phyloP scores from a whole-genome alignment of 768 basidiomycete genomes.

The Suillus placidus region DNA sequence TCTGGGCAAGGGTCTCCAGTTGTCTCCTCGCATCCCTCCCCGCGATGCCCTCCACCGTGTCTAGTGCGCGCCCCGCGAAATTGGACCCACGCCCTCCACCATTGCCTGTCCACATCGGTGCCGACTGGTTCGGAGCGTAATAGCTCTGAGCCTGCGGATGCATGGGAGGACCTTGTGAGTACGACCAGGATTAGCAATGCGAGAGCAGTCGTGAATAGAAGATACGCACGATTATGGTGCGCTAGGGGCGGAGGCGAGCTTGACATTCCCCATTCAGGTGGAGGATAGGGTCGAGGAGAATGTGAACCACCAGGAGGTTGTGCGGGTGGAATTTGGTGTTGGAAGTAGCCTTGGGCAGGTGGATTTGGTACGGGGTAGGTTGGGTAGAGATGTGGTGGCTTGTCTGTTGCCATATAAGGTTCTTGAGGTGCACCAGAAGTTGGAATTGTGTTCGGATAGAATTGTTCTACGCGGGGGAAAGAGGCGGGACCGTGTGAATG shows the following conservation, averaged over 20 bases:
- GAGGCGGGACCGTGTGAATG: neutral
- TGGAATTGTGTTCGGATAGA: slow-evolving; percentile 6
- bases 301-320: slow-evolving; percentile 5
- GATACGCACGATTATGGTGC: slow-evolving; percentile 37
- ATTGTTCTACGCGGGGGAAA: neutral
- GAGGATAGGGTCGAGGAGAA: slow-evolving; percentile 2
- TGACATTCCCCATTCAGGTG: slow-evolving; percentile 19
- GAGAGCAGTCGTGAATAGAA: slow-evolving; percentile 9
- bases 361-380: neutral
- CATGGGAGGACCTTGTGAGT: slow-evolving; percentile 12
- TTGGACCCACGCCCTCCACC: slow-evolving; percentile 10
- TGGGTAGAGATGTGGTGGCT: neutral
- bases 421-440: neutral
- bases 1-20: slow-evolving; percentile 53
- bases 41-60: slow-evolving; percentile 57
- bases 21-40: slow-evolving; percentile 53
- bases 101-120: slow-evolving; percentile 1
- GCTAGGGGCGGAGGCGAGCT: slow-evolving; percentile 34
- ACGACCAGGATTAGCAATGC: slow-evolving; percentile 2
- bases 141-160: slow-evolving; percentile 16
- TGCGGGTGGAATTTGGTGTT: neutral
- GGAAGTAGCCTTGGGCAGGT: neutral
- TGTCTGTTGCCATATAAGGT: neutral
- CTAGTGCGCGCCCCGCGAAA: slow-evolving; percentile 42
- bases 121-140: slow-evolving; percentile 17